Conservation (phyloP, 1,284 basidiomycete species). For the Xerocomus minutiporus region DNA sequence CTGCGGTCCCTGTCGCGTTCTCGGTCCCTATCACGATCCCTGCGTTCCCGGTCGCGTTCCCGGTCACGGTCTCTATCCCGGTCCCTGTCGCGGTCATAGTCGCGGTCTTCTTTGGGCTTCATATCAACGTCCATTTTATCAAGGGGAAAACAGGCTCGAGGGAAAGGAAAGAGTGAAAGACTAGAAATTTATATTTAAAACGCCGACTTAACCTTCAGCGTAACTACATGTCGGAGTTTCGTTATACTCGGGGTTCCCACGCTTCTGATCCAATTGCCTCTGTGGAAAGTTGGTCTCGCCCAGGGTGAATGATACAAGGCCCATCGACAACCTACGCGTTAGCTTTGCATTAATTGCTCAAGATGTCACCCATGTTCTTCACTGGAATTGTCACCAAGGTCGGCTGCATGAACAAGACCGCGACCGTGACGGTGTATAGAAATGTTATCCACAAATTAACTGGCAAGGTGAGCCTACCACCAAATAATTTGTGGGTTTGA, state of each 20-base stretch:
- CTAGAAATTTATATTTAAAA: conserved; percentile 4
- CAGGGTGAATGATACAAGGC: neutral
- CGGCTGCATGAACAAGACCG: conserved; percentile 78
- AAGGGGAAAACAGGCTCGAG: neutral
- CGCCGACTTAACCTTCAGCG: conserved; percentile 17
- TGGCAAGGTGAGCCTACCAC: conserved; percentile 54
- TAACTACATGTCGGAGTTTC: neutral
- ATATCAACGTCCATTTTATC: conserved; percentile 70
- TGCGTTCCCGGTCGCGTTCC: conserved; percentile 40
- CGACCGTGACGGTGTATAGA: conserved; percentile 72
- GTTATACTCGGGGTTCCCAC: neutral
- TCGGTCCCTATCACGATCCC: conserved; percentile 44
- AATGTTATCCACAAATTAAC: conserved; percentile 64
- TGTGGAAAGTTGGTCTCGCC: neutral
- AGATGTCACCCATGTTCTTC: conserved; percentile 45
- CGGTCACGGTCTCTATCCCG: conserved; percentile 47
- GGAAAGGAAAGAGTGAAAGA: conserved; percentile 15
- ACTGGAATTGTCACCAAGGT: conserved; percentile 71
- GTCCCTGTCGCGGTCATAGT: conserved; percentile 49
- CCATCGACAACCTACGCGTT: neutral
- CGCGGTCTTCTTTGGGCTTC: conserved; percentile 67
- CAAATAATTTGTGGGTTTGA: conserved; percentile 1
- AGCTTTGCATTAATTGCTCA: neutral
- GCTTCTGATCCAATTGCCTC: neutral
- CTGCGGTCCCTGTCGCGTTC: conserved; percentile 51